Evolutionary conservation across 768 basidiomycete genomes (phyloP).

Genomic region (Hypsizygus marmoreus): DNA sequence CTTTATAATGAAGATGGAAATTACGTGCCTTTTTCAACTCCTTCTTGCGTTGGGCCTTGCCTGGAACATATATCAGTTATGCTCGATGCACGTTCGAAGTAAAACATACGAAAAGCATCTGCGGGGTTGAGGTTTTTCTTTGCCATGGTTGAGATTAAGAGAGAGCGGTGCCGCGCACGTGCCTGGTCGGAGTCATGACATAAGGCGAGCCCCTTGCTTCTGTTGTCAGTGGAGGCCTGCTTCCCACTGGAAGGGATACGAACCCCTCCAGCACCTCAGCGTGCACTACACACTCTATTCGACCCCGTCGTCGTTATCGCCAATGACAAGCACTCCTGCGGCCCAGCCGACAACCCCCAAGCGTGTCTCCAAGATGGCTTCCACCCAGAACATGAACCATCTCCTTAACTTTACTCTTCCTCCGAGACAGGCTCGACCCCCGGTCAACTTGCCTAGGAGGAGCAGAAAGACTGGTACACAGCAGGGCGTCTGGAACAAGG

Average conservation of each 20-base stretch:
- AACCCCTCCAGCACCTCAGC: constrained; percentile 25
- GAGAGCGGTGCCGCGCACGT: constrained; percentile 32
- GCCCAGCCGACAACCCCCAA: constrained; percentile 47
- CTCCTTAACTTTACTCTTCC: constrained; percentile 94
- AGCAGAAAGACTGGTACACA: constrained; percentile 67
- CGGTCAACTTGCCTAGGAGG: constrained; percentile 65
- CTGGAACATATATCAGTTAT: constrained; percentile 39
- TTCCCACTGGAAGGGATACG: constrained; percentile 55
- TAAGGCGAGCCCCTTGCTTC: constrained; percentile 17
- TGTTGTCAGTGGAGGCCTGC: constrained; percentile 36
- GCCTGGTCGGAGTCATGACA: constrained; percentile 41
- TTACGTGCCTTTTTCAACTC: constrained; percentile 87
- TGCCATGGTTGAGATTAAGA: constrained; percentile 51
- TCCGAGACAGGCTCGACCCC: constrained; percentile 71
- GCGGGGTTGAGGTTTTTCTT: constrained; percentile 92
- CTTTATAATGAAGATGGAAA: constrained; percentile 1
- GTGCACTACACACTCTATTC: constrained; percentile 9
- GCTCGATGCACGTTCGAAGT: not conserved
- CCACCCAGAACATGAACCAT: constrained; percentile 72
- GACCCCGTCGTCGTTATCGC: constrained; percentile 5
- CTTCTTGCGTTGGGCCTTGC: constrained; percentile 91
- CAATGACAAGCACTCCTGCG: constrained; percentile 40
- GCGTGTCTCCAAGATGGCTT: constrained; percentile 68
- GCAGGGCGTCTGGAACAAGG: constrained; percentile 84
- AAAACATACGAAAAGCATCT: constrained; percentile 81